These are phyloP conservation scores for Rhizopus microsporus DNA, from an alignment of 371 early-diverging fungal genomes.

Conservation along the genomic window DNA sequence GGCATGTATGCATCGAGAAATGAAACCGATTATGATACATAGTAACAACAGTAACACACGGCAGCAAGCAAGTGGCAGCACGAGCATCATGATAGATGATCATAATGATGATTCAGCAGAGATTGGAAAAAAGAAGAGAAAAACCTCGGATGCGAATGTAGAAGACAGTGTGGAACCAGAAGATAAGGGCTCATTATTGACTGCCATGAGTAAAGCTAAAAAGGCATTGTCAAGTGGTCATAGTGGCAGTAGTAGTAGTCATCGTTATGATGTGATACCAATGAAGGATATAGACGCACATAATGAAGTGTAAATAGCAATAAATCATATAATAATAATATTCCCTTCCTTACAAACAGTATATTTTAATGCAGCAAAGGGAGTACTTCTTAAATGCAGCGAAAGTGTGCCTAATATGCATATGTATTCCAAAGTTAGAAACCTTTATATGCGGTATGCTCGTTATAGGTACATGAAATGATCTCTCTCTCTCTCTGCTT, in stretches of 20 bases:
- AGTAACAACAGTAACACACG: constrained; percentile 17
- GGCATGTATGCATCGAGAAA: constrained; percentile 80
- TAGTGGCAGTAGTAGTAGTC: constrained; percentile 27
- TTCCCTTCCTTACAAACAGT: not conserved
- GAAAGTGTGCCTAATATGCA: no score
- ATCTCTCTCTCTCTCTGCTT: no score
- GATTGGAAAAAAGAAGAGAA: constrained; percentile 17
- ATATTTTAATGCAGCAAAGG: not conserved
- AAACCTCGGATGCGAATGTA: constrained; percentile 20
- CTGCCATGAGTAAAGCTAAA: constrained; percentile 41
- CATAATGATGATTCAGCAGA: constrained; percentile 7
- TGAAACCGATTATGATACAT: constrained; percentile 76
- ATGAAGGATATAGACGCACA: constrained; percentile 30
- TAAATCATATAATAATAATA: not conserved
- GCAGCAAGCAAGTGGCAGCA: constrained; percentile 15
- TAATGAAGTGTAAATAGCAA: constrained; percentile 2
- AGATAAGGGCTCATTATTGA: constrained; percentile 32
- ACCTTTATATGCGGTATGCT: no score
- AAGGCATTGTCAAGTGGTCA: constrained; percentile 26
- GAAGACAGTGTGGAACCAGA: constrained; percentile 8
- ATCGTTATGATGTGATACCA: constrained; percentile 42
- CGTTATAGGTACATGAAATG: no score
- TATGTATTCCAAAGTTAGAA: no score
- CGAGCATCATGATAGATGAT: constrained; percentile 6
- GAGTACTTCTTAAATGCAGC: no score